Evolutionary conservation across 176 grass and related monocot genomes (phyloP), one percentile per base, ranked within the genome.

Genomic region (Bonia amplexicaulis): DNA sequence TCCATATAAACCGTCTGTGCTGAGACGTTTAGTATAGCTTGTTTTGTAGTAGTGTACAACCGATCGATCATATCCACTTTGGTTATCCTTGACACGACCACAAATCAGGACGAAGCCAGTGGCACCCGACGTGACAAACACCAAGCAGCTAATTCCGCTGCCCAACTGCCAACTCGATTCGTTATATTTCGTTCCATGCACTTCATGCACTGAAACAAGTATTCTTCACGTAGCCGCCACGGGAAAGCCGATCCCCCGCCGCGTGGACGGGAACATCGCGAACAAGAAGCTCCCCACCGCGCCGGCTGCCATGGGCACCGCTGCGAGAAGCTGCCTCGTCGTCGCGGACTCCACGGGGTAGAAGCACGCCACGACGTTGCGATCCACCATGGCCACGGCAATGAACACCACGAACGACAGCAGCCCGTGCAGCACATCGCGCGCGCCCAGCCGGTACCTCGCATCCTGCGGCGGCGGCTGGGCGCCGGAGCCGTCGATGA

Each of bases 311-410:
- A 92, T 37, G 69, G 92, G 90, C 74, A 88, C 61, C 11, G 74
- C 84, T 7, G 74, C 40, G 3, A 90, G 73, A 73, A 94, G 68
- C 85, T 85, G 87, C 68, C 75, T 77, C 23, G 62, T 77, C 5
- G 72, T 35, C 1, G 82, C 52, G 5, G 87, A 85, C 54, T 80
- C 72, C 7, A 83, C 73, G 12, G 90, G 90, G 66, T 90, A 94
- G 87, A 92, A 94, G 90, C 90, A 94, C 7, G 87, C 70, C 73
- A 82, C 90, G 16, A 94, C 87, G 47, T 83, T 94, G 31, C 45
- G 60, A 62, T 94, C 90, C 15, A 88, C 68, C 90, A 92, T 66
- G 39, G 90, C 90, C 45, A 94, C 87, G 10, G 85, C 81, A 23
- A 79, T 57, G 78, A 94, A 94, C 54, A 94, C 93, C 73, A 85